Evolutionary conservation across 345 rosid species (phyloP).

Genomic region (Laguncularia racemosa): DNA sequence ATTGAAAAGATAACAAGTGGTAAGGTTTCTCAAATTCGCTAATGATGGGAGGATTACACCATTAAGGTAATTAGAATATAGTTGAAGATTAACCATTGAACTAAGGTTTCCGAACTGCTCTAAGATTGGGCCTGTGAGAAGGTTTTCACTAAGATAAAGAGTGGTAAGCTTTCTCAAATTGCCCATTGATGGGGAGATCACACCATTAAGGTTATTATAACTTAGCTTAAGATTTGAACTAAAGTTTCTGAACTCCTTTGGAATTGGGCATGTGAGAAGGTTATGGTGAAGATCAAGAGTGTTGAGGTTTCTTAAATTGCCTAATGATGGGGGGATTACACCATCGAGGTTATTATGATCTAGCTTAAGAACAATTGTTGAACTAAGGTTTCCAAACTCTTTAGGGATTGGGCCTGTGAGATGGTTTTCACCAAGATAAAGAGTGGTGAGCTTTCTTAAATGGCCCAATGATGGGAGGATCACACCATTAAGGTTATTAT

Average conservation of each 20-base stretch:
- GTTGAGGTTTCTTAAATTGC: too few relatives aligned
- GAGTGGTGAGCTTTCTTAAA: too few relatives aligned
- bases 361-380: too few relatives aligned
- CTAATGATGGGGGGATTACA: too few relatives aligned
- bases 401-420: conserved; percentile 16
- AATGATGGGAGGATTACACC: conserved; percentile 18
- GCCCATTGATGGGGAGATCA: background rate
- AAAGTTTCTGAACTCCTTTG: too few relatives aligned
- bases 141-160: conserved; percentile 12
- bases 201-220: background rate
- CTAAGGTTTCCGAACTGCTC: conserved; percentile 20
- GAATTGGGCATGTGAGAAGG: too few relatives aligned
- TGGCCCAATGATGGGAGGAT: too few relatives aligned
- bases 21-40: conserved; percentile 8
- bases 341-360: too few relatives aligned
- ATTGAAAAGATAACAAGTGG: background rate
- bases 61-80: conserved; percentile 10
- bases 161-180: background rate
- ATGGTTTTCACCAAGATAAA: too few relatives aligned
- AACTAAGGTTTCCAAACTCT: conserved; percentile 19
- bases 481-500: too few relatives aligned
- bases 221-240: too few relatives aligned
- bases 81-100: conserved; percentile 7
- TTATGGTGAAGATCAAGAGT: too few relatives aligned
- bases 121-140: conserved; percentile 22